A percentile compares a stretch with the other conserved stretches of the same genome.
Conservation (phyloP, 169 alveolate species). For the Eimeria acervulina region DNA sequence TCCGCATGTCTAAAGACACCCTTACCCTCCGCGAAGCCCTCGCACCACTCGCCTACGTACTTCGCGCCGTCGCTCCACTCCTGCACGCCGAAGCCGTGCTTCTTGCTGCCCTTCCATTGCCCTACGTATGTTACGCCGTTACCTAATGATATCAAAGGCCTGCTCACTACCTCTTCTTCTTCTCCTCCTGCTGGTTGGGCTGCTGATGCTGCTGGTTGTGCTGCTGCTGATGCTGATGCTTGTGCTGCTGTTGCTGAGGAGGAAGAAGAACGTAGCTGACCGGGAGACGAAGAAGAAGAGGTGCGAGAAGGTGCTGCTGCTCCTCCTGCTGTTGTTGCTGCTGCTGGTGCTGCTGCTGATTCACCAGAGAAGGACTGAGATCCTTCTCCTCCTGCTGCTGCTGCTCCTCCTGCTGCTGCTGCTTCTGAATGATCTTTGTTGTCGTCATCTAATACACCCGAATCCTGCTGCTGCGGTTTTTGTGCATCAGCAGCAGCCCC, state of each 20-base stretch:
- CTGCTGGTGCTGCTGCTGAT: not conserved
- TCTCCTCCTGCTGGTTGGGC: not conserved
- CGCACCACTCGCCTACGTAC: slow-evolving; percentile 90
- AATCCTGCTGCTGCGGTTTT: not conserved
- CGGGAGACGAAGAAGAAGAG: slow-evolving; percentile 82
- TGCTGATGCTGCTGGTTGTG: not conserved
- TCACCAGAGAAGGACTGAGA: too few relatives aligned
- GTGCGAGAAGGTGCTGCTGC: slow-evolving; percentile 57
- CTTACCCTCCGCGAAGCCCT: slow-evolving; percentile 92
- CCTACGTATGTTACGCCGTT: slow-evolving; percentile 86
- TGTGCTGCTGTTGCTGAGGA: too few relatives aligned
- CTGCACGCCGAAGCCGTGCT: slow-evolving; percentile 90
- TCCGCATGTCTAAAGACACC: slow-evolving; percentile 93
- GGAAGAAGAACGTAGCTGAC: slow-evolving; percentile 69
- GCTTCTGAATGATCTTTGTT: not conserved
- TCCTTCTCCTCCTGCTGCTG: slow-evolving; percentile 28
- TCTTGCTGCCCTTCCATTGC: slow-evolving; percentile 87
- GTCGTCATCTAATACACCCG: not conserved
- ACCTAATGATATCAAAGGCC: slow-evolving; percentile 72
- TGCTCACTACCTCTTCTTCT: slow-evolving; percentile 53
- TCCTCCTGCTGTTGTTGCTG: not conserved
- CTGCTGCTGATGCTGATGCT: slow-evolving; percentile 1
- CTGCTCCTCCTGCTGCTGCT: not conserved
- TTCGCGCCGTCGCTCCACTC: slow-evolving; percentile 90
- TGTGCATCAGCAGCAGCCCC: not conserved